Evolutionary conservation across 2,329 filamentous ascomycete species (phyloP), one percentile per base, ranked within the genome.

Genomic region (Zarea fungicola): DNA sequence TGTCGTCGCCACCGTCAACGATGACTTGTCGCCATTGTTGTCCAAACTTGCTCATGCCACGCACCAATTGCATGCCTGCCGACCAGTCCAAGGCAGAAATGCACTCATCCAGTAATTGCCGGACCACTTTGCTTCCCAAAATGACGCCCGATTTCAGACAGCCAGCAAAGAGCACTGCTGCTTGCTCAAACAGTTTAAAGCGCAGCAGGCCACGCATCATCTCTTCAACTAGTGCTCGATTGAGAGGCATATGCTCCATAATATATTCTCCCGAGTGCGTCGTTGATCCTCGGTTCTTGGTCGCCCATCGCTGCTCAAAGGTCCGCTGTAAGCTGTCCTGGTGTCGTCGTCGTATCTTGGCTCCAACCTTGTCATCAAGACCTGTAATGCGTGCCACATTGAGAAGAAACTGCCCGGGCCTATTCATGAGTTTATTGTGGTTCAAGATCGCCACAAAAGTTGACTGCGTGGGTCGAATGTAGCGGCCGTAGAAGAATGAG

Each of bases 361-460:
- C 59, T 13, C 73, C 74, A 3, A 58, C 61, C 29, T 60, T 60
- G 3, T 54, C 25, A 44, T 77, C 71, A 4, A 65, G 52, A 1
- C 72, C 76, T 16, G 72, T 66, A 51, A 80, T 64, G 34, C 73
- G 71, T 14, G 68, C 64, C 32, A 79, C 57, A 0, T 72, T 57
- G n/a, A 65, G 62, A 28, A 74, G 65, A 48, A 80, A 74, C 10
- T 65, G 64, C 6, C 67, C 57, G 2, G 70, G 54, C 35, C 77
- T 69, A 2, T 65, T 61, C 6, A 63, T 66, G 6, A 58, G 60
- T 31, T 68, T 71, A 57, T 75, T 76, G 54, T 80, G 77, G 39
- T 74, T 70, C 18, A 81, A 56, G 16, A 81, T 62, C 49, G 71
- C 75, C 6, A 72, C 62, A 19, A 73, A 64, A 0, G 77, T 80